Conservation (phyloP, 2,329 filamentous ascomycete species). For the Colletotrichum sp. region DNA sequence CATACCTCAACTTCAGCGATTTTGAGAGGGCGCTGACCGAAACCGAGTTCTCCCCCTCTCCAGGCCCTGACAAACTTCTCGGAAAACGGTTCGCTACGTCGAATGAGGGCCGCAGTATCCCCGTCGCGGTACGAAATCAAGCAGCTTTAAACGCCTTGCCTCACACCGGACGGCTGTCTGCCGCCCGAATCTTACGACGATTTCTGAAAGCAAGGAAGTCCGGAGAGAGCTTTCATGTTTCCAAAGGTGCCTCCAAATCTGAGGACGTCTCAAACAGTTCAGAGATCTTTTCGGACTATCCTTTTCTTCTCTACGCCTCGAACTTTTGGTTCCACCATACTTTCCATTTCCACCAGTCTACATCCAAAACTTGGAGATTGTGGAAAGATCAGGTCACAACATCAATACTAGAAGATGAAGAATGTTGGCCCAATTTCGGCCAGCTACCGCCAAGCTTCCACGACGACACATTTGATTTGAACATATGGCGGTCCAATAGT, state of each 20-base stretch:
- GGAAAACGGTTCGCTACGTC: rapidly evolving
- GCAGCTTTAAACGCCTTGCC: rapidly evolving
- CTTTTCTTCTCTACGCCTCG: neutral
- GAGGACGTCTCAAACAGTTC: too few species aligned
- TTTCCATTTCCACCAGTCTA: rapidly evolving
- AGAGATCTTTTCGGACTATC: too few species aligned
- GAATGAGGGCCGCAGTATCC: neutral
- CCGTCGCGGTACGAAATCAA: rapidly evolving
- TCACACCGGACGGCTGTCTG: too few species aligned
- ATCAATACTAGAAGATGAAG: rapidly evolving
- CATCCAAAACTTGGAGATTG: rapidly evolving
- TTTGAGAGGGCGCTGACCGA: rapidly evolving
- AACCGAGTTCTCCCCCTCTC: too few species aligned
- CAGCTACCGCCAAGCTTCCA: neutral
- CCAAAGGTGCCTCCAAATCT: too few species aligned
- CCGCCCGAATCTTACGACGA: neutral
- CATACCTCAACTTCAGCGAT: neutral
- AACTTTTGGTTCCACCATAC: neutral
- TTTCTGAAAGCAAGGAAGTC: rapidly evolving
- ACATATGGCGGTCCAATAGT: rapidly evolving
- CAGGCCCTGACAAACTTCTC: too few species aligned
- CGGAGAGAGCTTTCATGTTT: too few species aligned
- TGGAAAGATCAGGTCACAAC: neutral
- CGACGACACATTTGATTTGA: too few species aligned
- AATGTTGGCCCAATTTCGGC: rapidly evolving